Evolutionary conservation across 768 basidiomycete genomes (phyloP).

Genomic region (Ramaria rubella): DNA sequence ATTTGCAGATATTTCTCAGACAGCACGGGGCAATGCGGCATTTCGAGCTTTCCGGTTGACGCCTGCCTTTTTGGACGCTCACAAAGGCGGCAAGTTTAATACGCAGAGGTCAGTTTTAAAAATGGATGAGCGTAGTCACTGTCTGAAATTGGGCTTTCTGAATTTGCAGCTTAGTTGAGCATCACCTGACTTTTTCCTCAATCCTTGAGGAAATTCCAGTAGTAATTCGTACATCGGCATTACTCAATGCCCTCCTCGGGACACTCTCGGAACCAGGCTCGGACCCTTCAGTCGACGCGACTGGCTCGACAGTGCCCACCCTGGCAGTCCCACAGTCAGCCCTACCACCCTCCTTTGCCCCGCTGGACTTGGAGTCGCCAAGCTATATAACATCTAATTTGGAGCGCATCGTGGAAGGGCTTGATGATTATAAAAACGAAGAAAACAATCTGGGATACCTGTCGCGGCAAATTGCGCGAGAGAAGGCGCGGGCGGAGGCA

Average conservation of each 20-base stretch:
- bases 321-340: constrained; percentile 11
- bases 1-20: constrained; percentile 62
- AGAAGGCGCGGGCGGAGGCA: constrained; percentile 71
- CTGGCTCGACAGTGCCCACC: constrained; percentile 35
- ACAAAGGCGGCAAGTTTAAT: constrained; percentile 80
- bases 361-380: constrained; percentile 63
- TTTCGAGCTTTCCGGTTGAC: constrained; percentile 88
- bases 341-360: constrained; percentile 50
- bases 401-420: constrained; percentile 77
- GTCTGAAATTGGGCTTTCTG: not conserved
- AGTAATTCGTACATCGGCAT: constrained; percentile 73
- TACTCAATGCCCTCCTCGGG: constrained; percentile 73
- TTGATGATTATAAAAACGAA: constrained; percentile 84
- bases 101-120: constrained; percentile 56
- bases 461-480: constrained; percentile 80
- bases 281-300: constrained; percentile 33
- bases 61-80: constrained; percentile 70
- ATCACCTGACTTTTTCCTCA: constrained; percentile 77
- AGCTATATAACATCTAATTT: constrained; percentile 66
- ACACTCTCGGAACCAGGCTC: constrained; percentile 45
- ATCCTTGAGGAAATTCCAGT: constrained; percentile 84
- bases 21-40: constrained; percentile 75
- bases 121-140: not conserved
- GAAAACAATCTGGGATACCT: constrained; percentile 90
- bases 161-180: constrained; percentile 58